These are phyloP conservation scores for Agroathelia rolfsii DNA, from an alignment of 1,284 basidiomycete species.

Conservation along the genomic window DNA sequence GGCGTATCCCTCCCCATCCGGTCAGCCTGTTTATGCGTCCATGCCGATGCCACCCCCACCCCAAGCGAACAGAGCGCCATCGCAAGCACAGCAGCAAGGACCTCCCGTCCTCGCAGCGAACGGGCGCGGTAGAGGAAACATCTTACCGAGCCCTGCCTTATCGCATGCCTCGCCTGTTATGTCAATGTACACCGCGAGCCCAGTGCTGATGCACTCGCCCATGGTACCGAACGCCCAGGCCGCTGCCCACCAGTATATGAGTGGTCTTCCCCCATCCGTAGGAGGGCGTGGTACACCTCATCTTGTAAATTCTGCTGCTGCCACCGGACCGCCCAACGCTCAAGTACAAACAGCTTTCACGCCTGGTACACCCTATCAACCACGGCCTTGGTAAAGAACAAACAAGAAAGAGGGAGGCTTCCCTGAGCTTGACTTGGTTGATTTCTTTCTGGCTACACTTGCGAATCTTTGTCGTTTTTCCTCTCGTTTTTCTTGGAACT, in stretches of 20 bases:
- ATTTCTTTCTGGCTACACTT: constrained; percentile 32
- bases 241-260: constrained; percentile 15
- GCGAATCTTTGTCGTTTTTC: constrained; percentile 24
- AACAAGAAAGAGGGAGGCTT: too few relatives aligned
- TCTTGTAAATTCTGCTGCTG: constrained; percentile 14
- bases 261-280: background rate
- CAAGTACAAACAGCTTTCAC: constrained; percentile 19
- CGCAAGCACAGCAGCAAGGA: constrained; percentile 33
- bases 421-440: too few relatives aligned
- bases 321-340: constrained; percentile 24
- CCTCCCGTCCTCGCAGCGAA: too few relatives aligned
- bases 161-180: constrained; percentile 36
- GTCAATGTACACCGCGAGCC: constrained; percentile 58
- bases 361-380: constrained; percentile 19
- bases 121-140: constrained; percentile 34
- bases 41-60: constrained; percentile 28
- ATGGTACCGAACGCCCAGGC: constrained; percentile 22
- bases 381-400: constrained; percentile 27
- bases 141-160: constrained; percentile 63
- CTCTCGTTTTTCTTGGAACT: constrained; percentile 11
- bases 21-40: constrained; percentile 47
- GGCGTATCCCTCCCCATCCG: constrained; percentile 45
- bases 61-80: constrained; percentile 33
- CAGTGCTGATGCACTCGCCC: constrained; percentile 53
- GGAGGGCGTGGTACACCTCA: constrained; percentile 5